phyloP scores from a whole-genome alignment of 2,329 filamentous ascomycete genomes.

The Apiospora aurea region DNA sequence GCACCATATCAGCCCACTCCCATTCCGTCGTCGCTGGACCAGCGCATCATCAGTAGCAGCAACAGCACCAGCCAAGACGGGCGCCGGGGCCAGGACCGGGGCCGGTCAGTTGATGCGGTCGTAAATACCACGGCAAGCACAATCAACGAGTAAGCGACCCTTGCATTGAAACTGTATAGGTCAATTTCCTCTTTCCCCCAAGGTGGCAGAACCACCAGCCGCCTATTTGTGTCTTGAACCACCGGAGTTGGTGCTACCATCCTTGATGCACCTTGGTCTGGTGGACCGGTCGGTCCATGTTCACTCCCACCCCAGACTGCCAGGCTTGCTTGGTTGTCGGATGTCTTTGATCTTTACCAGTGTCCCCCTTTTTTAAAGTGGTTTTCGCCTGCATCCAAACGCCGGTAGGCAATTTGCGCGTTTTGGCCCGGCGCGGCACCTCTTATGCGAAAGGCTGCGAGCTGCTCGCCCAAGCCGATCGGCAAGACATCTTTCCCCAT shows the following conservation, averaged over 20 bases:
- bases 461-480: background rate
- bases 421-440: background rate
- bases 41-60: too few species aligned
- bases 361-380: conserved; percentile 7
- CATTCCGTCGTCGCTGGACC: background rate
- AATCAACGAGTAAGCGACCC: conserved; percentile 6
- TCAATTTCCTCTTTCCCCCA: background rate
- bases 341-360: background rate
- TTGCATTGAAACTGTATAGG: conserved; percentile 16
- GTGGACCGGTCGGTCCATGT: conserved; percentile 12
- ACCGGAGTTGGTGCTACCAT: conserved; percentile 21
- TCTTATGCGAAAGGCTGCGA: conserved; percentile 7
- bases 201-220: background rate
- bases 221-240: conserved; percentile 14
- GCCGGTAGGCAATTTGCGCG: background rate
- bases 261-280: background rate
- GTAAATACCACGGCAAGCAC: background rate
- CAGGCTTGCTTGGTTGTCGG: too few species aligned
- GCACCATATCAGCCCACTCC: conserved; percentile 2
- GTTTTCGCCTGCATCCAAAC: background rate
- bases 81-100: background rate
- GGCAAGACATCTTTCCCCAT: conserved; percentile 16
- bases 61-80: background rate
- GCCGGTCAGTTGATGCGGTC: background rate
- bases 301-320: conserved; percentile 4